Base-by-base conservation (phyloP, 2,329 filamentous ascomycete species). In the Hypoxylon rubiginosum region DNA sequence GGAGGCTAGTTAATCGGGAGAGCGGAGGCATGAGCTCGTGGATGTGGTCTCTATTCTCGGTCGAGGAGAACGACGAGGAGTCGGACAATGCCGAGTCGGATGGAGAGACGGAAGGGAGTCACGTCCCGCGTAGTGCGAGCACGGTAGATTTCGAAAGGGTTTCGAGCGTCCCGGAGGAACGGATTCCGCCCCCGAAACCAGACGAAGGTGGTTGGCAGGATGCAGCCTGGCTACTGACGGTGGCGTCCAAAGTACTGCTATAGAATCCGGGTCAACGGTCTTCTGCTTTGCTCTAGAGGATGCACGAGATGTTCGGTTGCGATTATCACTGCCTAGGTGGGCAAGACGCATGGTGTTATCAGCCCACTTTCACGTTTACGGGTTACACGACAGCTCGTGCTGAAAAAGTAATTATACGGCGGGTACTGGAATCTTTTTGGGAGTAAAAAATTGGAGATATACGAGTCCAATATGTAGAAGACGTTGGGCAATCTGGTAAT, bases 221-320 rank as follows among this genome's bases (percentile, higher is more conserved):
- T 76, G 89, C 88, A 26, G 88, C 88, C 15, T 92, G 89, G 90
- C 77, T 92, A 50, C 77, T 91, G 59, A 89, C 84, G 68, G 88
- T 91, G 67, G 89, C 88, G 10, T 84, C 85, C 26, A 89, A 88
- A 73, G 85, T 90, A 48, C 79, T 90, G 70, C 82, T 89, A 67
- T 89, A 78, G 80, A 58, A 62, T 58, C 51, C 36, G 21, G 53
- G 45, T 4, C 13, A 30, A 53, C 53, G 10, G 46, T 32, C 34
- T 10, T 32, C 46, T 46, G 32, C 5, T 34, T 57, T 51, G 46
- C 36, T 62, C 52, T 4, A 54, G 34, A 46, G 46, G 53, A 11
- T 57, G 62, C 39, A 55, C 54, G 48, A 59, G 43, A 17, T 56
- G 19, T 50, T 45, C 24, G 41, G 54, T 50, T 51, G 36, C 19